phyloP scores from a whole-genome alignment of 2,329 filamentous ascomycete species.

The Mycocentrospora acerina region DNA sequence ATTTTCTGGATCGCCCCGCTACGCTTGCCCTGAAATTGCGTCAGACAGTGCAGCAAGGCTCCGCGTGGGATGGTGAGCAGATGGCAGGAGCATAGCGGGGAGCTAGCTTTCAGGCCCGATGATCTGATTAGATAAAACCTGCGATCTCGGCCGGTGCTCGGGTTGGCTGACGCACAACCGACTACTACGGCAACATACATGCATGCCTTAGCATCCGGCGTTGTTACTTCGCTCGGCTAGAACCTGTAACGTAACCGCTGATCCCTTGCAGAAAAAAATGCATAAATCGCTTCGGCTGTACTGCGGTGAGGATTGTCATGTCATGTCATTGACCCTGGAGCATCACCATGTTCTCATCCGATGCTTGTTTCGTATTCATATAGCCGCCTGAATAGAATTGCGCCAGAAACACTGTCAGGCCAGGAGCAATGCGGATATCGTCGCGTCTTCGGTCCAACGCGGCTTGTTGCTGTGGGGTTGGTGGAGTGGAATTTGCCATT shows the following conservation, averaged over 20 bases:
- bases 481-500: background rate
- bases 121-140: conserved; percentile 33
- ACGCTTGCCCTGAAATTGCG: conserved; percentile 19
- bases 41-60: conserved; percentile 10
- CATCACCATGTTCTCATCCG: no score
- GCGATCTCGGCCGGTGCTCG: conserved; percentile 10
- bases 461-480: background rate
- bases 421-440: background rate
- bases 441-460: background rate
- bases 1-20: conserved; percentile 30
- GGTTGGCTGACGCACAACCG: conserved; percentile 5
- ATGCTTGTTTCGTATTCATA: no score
- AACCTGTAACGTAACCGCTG: conserved; percentile 14
- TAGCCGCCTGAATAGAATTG: no score
- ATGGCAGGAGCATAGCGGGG: conserved; percentile 16
- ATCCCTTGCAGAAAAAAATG: conserved; percentile 7
- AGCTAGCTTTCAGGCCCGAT: conserved; percentile 10
- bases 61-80: conserved; percentile 22
- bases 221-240: conserved; percentile 23
- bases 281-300: no score
- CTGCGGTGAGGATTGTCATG: no score
- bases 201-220: conserved; percentile 26
- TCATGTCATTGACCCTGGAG: no score
- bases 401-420: background rate
- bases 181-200: conserved; percentile 12